Conservation (phyloP, 176 grass and related monocot species). For the Oryza meridionalis region DNA sequence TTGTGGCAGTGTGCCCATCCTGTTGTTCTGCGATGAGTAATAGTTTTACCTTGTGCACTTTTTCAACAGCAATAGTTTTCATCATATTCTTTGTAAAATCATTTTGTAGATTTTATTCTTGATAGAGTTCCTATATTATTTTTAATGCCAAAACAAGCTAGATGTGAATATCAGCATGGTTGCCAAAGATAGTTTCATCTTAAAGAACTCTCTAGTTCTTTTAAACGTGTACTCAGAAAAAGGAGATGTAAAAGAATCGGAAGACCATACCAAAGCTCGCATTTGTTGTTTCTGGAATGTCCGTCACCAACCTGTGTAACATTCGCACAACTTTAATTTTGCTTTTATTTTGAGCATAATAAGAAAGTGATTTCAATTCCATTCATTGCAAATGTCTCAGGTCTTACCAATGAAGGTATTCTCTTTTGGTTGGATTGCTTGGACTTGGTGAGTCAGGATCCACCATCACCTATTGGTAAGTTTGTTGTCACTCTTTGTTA, state of each 20-base stretch:
- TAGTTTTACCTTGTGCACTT: constrained; percentile 23
- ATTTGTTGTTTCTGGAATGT: constrained; percentile 85
- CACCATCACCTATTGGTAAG: constrained; percentile 79
- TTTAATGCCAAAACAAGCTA: background rate
- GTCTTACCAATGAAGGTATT: constrained; percentile 98
- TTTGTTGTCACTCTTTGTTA: constrained; percentile 47
- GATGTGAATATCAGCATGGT: background rate
- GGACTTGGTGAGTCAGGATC: constrained; percentile 97
- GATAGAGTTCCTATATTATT: background rate
- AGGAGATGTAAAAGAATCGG: constrained; percentile 8
- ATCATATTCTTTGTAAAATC: background rate
- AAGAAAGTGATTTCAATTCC: constrained; percentile 16
- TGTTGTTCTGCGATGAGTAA: constrained; percentile 13
- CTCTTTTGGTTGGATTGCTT: constrained; percentile 91
- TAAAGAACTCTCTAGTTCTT: constrained; percentile 26
- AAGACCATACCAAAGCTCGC: constrained; percentile 67
- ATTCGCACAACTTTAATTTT: constrained; percentile 35
- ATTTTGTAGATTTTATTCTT: background rate
- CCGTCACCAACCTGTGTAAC: constrained; percentile 85
- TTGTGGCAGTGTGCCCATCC: background rate
- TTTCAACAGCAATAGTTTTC: constrained; percentile 24
- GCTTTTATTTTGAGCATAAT: constrained; percentile 14
- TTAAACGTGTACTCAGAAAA: constrained; percentile 41
- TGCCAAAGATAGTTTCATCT: background rate
- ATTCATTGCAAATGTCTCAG: constrained; percentile 35